Conservation (phyloP, 2,329 filamentous ascomycete species). For the Paracoccidioides lutzii region DNA sequence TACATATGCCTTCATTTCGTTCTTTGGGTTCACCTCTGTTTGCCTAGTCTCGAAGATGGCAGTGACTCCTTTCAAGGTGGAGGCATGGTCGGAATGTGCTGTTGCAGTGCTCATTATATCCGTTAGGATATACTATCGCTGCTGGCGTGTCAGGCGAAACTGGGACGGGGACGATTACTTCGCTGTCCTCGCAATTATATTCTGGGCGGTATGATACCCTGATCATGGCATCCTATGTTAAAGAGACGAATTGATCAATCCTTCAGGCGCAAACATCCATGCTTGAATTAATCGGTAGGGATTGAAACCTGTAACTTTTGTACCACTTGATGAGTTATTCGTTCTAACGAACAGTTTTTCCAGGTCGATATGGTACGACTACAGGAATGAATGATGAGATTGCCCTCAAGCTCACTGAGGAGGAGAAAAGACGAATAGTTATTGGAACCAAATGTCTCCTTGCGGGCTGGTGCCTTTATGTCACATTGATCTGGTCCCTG, state of each 20-base stretch:
- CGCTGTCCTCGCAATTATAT: constrained; percentile 23
- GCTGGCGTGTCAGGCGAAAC: constrained; percentile 28
- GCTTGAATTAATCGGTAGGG: constrained; percentile 15
- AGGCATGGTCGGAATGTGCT: constrained; percentile 35
- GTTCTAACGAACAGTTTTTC: neutral
- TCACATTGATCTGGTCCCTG: constrained; percentile 32
- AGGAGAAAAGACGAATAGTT: constrained; percentile 18
- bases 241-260: neutral
- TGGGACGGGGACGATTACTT: constrained; percentile 36
- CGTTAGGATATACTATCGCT: constrained; percentile 28
- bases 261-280: constrained; percentile 12
- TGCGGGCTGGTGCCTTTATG: constrained; percentile 32
- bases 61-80: constrained; percentile 30
- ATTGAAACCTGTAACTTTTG: neutral
- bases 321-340: neutral
- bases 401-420: constrained; percentile 19
- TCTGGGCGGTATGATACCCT: constrained; percentile 25
- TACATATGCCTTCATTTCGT: too few relatives aligned
- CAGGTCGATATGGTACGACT: constrained; percentile 29
- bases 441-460: constrained; percentile 24
- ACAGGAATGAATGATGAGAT: constrained; percentile 25
- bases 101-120: constrained; percentile 28
- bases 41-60: neutral
- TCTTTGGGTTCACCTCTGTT: neutral
- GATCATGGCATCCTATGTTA: neutral